Conservation (phyloP, 129 eudicot species). For the Artemisia argyi region DNA sequence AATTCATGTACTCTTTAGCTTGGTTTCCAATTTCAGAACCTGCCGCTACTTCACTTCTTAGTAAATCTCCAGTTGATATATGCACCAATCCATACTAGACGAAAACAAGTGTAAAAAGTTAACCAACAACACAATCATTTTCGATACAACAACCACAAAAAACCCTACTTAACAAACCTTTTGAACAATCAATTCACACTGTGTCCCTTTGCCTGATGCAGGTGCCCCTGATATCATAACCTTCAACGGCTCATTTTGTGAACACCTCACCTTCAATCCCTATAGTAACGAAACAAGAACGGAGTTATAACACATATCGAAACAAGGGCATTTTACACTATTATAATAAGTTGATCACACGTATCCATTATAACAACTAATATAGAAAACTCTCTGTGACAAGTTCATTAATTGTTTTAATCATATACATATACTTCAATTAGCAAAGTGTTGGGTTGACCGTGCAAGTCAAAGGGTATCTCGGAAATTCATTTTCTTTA, state of each 20-base stretch:
- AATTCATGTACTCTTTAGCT: slow-evolving; percentile 95
- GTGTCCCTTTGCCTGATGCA: slow-evolving; percentile 98
- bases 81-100: slow-evolving; percentile 93
- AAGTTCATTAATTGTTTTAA: background rate
- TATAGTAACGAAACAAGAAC: no score
- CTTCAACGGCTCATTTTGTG: slow-evolving; percentile 70
- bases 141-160: slow-evolving; percentile 4
- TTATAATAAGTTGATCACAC: background rate
- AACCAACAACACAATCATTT: slow-evolving; percentile 6
- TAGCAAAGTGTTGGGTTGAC: background rate
- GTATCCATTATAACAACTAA: slow-evolving; percentile 1
- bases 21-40: slow-evolving; percentile 87
- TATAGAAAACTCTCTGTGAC: background rate
- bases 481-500: no score
- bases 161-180: slow-evolving; percentile 39
- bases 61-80: slow-evolving; percentile 95
- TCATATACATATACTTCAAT: background rate
- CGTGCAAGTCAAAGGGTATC: no score
- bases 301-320: no score
- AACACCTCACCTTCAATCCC: slow-evolving; percentile 37
- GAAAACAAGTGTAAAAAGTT: slow-evolving; percentile 1
- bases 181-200: slow-evolving; percentile 82
- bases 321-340: background rate
- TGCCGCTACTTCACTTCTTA: slow-evolving; percentile 95
- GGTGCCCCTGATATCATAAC: slow-evolving; percentile 99